Evolutionary conservation across 2,329 filamentous ascomycete species (phyloP), one percentile per base, ranked within the genome.

Genomic region (Rhynchosporium agropyri): DNA sequence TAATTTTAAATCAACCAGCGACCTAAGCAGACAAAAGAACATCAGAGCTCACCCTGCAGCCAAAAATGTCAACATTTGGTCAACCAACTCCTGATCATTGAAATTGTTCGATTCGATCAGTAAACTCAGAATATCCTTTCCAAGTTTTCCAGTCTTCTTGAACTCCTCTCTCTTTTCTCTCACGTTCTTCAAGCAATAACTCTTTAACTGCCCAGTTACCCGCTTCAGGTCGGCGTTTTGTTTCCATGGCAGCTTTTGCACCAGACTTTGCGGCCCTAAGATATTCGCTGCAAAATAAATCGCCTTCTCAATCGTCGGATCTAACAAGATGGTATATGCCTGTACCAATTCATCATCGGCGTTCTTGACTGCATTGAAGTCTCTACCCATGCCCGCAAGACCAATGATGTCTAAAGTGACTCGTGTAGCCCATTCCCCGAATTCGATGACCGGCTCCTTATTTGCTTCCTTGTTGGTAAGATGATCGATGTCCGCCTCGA

Each of bases 41-140:
- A 2, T 29, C 28, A 51, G 2, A 12, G 51, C 78, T 65, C 72
- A 82, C 79, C 81, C 88, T 0, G 91, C 91, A 1, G 88, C 89
- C 7, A 96, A 83, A 78, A 95, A 95, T 0, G 91, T 95, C 88
- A 95, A 92, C 73, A 94, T 83, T 76, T 96, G 91, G 73, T 95
- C 89, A 42, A 91, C 84, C 15, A 96, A 82, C 66, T 90, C 86
- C 48, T 91, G 88, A 65, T 95, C 89, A 10, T 78, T 83, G 76
- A 96, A 95, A 15, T 81, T 85, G 54, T 89, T 89, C 33, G 87
- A 91, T 71, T 88, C 84, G 58, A 96, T 80, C 20, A 91, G 90
- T 0, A 93, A 87, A 0, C 89, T 91, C 51, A 96, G 79, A 65
- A 96, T 94, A 74, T 96, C 91, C 4, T 84, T 76, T 31, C 85